phyloP scores from a whole-genome alignment of 495 filamentous ascomycete species.

The Penicillium arizonense region DNA sequence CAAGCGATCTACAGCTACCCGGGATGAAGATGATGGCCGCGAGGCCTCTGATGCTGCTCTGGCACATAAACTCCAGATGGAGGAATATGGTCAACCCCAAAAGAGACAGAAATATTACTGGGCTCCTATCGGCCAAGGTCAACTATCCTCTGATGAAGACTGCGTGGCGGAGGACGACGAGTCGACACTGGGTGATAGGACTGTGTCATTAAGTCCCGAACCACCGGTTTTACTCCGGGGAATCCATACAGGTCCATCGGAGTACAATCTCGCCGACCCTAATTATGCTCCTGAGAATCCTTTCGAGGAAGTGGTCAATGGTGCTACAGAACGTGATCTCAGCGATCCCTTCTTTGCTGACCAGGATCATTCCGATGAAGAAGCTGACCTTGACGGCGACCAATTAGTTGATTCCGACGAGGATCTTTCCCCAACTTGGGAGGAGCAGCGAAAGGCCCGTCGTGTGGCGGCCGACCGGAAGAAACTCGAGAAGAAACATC shows the following conservation, averaged over 20 bases:
- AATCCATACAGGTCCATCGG: neutral
- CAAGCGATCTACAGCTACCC: conserved; percentile 30
- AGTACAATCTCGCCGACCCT: neutral
- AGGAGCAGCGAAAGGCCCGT: conserved; percentile 16
- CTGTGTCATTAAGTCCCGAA: neutral
- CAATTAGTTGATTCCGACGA: conserved; percentile 1
- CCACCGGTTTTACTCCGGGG: neutral
- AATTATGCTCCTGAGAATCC: neutral
- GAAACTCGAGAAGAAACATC: conserved; percentile 74
- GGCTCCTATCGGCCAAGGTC: neutral
- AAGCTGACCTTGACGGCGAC: conserved; percentile 16
- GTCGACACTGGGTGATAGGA: neutral
- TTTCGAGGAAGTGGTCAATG: neutral
- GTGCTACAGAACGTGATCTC: no score
- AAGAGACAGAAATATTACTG: conserved; percentile 24
- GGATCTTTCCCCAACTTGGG: conserved; percentile 10
- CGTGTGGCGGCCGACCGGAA: conserved; percentile 51
- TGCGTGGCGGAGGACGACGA: neutral
- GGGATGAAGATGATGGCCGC: conserved; percentile 32
- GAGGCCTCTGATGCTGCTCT: conserved; percentile 52
- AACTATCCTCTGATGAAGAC: neutral
- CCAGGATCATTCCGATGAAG: neutral
- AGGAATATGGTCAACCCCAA: conserved; percentile 51
- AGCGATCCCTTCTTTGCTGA: no score
- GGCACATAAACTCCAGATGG: conserved; percentile 58